Evolutionary conservation across 768 basidiomycete genomes (phyloP).

Genomic region (Termitomyces heimii): DNA sequence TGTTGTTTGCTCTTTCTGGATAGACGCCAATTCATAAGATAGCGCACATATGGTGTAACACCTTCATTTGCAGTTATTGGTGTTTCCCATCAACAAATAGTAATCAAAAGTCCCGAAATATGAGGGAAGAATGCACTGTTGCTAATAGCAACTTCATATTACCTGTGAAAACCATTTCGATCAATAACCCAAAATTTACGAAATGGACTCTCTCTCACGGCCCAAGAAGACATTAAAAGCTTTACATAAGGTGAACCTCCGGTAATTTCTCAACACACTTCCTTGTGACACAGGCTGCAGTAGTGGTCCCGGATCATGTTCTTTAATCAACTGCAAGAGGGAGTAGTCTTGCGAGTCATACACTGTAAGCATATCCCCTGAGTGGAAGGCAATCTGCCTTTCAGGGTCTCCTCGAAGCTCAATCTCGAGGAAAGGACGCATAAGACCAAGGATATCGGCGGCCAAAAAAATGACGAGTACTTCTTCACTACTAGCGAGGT

Average conservation of each 20-base stretch:
- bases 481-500: background rate
- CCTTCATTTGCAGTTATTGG: too few species aligned
- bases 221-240: conserved; percentile 7
- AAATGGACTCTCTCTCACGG: background rate
- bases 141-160: too few species aligned
- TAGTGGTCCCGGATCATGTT: background rate
- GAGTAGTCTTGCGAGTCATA: conserved; percentile 2
- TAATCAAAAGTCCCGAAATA: too few species aligned
- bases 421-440: conserved; percentile 6
- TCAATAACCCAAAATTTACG: background rate
- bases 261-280: background rate
- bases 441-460: conserved; percentile 8
- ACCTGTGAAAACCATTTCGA: background rate
- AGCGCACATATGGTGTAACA: too few species aligned
- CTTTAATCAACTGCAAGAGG: conserved; percentile 4
- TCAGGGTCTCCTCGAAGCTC: background rate
- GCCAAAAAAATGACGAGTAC: conserved; percentile 1
- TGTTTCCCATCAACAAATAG: too few species aligned
- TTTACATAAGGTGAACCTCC: background rate
- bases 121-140: too few species aligned
- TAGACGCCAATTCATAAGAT: too few species aligned
- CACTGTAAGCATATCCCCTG: conserved; percentile 1
- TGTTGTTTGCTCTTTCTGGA: too few species aligned
- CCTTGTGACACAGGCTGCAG: background rate
- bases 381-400: conserved; percentile 1